Evolutionary conservation across 139 green algal species (phyloP).

Genomic region (Picochlorum costavermella): DNA sequence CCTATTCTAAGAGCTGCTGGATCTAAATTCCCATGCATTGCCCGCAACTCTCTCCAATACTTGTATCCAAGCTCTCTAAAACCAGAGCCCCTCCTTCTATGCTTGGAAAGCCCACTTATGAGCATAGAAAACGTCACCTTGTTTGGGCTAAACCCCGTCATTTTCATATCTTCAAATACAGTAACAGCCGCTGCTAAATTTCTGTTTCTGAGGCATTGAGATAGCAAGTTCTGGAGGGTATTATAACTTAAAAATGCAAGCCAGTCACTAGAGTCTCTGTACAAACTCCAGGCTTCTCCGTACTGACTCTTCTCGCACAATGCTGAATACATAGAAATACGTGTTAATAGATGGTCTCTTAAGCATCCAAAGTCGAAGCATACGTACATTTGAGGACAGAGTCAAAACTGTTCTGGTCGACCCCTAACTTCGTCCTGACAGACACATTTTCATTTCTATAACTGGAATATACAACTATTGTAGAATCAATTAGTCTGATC

Average conservation of each 20-base stretch:
- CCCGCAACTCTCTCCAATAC: constrained; percentile 47
- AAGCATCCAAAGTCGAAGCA: no score
- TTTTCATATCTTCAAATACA: constrained; percentile 31
- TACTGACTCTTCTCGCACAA: constrained; percentile 10
- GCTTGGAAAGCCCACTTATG: constrained; percentile 40
- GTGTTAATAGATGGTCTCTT: not conserved
- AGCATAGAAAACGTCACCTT: constrained; percentile 37
- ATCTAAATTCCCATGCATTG: not conserved
- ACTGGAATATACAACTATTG: no score
- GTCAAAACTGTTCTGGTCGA: no score
- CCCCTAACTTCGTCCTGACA: not conserved
- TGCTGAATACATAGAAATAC: not conserved
- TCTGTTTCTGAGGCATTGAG: constrained; percentile 12
- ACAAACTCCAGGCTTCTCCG: constrained; percentile 13
- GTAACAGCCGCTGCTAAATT: constrained; percentile 26
- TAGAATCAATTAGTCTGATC: no score
- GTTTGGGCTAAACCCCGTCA: constrained; percentile 22
- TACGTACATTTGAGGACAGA: no score
- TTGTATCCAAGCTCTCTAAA: constrained; percentile 31
- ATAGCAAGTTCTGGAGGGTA: constrained; percentile 31
- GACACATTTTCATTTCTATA: constrained; percentile 3
- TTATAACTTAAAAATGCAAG: constrained; percentile 20
- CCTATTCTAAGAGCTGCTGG: constrained; percentile 24
- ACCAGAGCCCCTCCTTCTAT: constrained; percentile 25
- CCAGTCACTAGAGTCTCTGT: not conserved